Base-by-base conservation (phyloP, 2,329 filamentous ascomycete species). In the Aspergillus ochraceus region DNA sequence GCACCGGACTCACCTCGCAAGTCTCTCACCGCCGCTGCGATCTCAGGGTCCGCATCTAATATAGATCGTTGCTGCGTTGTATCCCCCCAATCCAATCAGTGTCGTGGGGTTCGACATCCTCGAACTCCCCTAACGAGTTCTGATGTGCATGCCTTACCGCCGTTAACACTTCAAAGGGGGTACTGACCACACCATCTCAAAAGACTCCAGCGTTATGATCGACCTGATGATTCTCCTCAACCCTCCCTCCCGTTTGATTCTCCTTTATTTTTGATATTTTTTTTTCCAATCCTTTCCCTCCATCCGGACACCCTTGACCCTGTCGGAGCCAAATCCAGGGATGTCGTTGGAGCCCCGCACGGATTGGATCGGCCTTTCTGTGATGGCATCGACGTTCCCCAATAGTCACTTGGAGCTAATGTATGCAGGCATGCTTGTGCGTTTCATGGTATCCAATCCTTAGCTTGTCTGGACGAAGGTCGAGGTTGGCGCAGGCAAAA, bases 21-120 rank as follows among this genome's bases (percentile, higher is more conserved):
- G 11, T 12, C 11, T 32, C 50, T 53, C 30, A 19, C 20, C 49
- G 22, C 19, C 42, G 42, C 53, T 52, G 45, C 55, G 62, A 64
- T 62, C 58, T 60, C 39, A 30, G 46, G 61, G 60, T 64, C 60
- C 60, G 60, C 61, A 57, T 29, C 54, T 22, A 22, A n/a, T 53
- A 51, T n/a, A 61, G 24, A 57, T 56, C 51, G 39, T 56, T 62
- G 63, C 60, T 64, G 60, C 52, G 64, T 64, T 65, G 64, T 65
- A 58, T 55, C 60, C 39, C 59, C 55, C 50, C 55, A 47, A 58
- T 58, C 58, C 57, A 65, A 62, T 65, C 59, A 59, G 52, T 55
- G 58, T 49, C 52, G 49, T 24, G 49, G 36, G 47, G 46, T 36
- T 55, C 55, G 30, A 39, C 26, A 29, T 46, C 50, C 53, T 47